Conservation (phyloP, 306 rosid genomes). For the Biancaea sappan region DNA sequence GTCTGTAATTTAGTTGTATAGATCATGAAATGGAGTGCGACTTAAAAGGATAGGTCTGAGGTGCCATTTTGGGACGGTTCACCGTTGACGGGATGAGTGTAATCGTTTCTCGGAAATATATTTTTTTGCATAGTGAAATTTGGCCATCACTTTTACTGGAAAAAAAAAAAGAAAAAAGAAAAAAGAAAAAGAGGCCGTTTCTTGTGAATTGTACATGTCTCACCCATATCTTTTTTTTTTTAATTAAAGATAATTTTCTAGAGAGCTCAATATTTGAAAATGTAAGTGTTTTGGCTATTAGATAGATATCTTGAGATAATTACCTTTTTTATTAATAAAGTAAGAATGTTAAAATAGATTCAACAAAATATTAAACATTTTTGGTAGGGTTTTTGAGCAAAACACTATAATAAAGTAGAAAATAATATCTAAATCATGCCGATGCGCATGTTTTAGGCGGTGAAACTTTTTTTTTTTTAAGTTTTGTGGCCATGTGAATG, state of each 20-base stretch:
- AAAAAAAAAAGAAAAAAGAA: too few species aligned
- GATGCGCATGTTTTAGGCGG: too few species aligned
- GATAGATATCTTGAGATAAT: too few species aligned
- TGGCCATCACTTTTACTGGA: neutral
- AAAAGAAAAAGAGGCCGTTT: too few species aligned
- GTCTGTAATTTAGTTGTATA: conserved; percentile 72
- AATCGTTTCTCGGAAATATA: conserved; percentile 44
- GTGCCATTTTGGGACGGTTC: conserved; percentile 39
- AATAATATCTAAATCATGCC: neutral
- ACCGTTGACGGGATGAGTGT: conserved; percentile 43
- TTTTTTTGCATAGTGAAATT: conserved; percentile 44
- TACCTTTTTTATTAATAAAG: too few species aligned
- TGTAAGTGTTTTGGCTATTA: too few species aligned
- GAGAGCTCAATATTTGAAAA: too few species aligned
- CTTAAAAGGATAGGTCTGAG: conserved; percentile 31
- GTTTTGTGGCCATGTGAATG: too few species aligned
- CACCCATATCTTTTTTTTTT: neutral
- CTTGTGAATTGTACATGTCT: conserved; percentile 25
- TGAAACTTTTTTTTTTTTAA: too few species aligned
- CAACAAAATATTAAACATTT: too few species aligned
- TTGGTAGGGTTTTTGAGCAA: neutral
- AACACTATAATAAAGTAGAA: neutral
- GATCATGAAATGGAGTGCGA: conserved; percentile 50
- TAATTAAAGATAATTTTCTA: too few species aligned
- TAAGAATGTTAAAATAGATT: too few species aligned